Evolutionary conservation across 441 rosid genomes (phyloP).

Genomic region (Populus trichocarpa): DNA sequence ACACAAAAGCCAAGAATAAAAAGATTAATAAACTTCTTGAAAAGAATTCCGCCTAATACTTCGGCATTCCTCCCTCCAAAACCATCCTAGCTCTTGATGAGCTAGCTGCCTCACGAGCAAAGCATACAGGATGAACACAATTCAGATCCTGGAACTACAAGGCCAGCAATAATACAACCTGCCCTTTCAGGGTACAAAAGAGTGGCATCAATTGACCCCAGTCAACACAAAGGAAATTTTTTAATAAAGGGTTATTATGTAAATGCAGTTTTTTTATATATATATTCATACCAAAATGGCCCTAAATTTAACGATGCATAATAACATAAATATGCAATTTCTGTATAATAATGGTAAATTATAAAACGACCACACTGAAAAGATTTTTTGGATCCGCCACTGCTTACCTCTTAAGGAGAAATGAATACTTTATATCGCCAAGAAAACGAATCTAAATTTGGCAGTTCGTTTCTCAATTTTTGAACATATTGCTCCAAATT

Average conservation of each 20-base stretch:
- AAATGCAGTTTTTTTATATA: too few relatives aligned
- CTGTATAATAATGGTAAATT: neutral
- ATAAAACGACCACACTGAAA: neutral
- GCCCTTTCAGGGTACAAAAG: too few relatives aligned
- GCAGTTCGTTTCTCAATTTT: constrained; percentile 38
- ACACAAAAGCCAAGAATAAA: neutral
- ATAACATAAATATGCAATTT: neutral
- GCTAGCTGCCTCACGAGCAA: neutral
- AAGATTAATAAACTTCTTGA: neutral
- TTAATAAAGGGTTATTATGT: too few relatives aligned
- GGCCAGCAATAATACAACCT: neutral
- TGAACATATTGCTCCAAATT: constrained; percentile 50
- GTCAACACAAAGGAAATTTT: too few relatives aligned
- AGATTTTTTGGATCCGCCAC: neutral
- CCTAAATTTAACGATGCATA: neutral
- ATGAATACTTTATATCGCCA: constrained; percentile 73
- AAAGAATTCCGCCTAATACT: constrained; percentile 1
- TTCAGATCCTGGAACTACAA: neutral
- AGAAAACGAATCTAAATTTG: constrained; percentile 47
- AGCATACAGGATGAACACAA: neutral
- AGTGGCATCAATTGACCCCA: too few relatives aligned
- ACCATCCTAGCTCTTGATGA: neutral
- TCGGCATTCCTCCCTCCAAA: neutral
- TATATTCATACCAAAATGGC: neutral
- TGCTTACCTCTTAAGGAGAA: constrained; percentile 41